Base-by-base conservation (phyloP, 805 yeast genomes). In the Ogataea corticis region DNA sequence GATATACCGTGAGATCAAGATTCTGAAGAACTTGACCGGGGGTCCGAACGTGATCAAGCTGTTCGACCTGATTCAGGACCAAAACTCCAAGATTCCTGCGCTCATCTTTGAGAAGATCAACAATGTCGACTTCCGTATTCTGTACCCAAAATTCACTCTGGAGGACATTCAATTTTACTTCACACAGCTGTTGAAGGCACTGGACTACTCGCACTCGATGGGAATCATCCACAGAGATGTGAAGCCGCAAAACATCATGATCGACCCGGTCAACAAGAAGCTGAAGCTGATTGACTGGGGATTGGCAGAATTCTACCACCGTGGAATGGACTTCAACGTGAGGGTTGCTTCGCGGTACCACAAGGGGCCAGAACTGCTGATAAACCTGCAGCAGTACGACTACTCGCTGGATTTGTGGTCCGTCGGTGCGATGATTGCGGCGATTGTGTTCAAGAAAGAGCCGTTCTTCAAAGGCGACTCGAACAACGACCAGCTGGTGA, bases 161-260 rank as follows among this genome's bases (percentile, higher is more conserved):
- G 67, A 69, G 42, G 97, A 91, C 62, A 84, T 90, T 54, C 79
- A 88, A 54, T 88, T 67, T 68, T 91, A 91, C 68, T 87, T 91
- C 79, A 82, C 75, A 53, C 94, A 90, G 68, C 72, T 91, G 53
- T 74, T 91, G 57, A 76, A 73, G 46, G 97, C 97, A 0, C 74
- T 91, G 52, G 95, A 91, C 69, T 90, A 77, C 66, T 84, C 88
- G 44, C 97, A 91, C 69, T 85, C 95, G 5, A 86, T 86, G 84
- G 97, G 97, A 30, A 88, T 91, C 53, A 89, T 89, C 85, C 97
- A 89, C 67, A 75, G 97, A 63, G 97, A 89, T 67, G 96, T 89
- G 41, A 89, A 89, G 63, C 96, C 96, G 10, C 96, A 89, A 65
- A 89, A 89, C 61, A 88, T 89, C 35, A 89, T 89, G 96, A 89